Evolutionary conservation across 225 moss, liverwort and hornwort genomes (phyloP), one percentile per base, ranked within the genome.

Genomic region (Polytrichum formosum): DNA sequence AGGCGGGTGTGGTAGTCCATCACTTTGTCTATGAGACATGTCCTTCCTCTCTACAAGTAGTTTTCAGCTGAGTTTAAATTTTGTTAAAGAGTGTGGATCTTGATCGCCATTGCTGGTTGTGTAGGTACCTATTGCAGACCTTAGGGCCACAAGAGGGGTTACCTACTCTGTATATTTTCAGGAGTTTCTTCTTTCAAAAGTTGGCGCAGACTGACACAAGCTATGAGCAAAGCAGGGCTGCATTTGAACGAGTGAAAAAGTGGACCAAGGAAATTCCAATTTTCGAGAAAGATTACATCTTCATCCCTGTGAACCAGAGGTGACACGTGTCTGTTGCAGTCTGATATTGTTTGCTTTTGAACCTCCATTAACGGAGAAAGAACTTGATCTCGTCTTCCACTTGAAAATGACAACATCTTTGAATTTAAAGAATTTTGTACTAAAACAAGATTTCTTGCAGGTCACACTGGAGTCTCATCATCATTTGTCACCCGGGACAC

Each of bases 271-370:
- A 87, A 77, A 81, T 84, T 59, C 74, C 84, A 21, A 60, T 87
- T 18, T 87, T 87, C 59, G 81, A 84, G 69, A 87, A 87, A 77
- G 79, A 84, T 56, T 87, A 79, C 26, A 70, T 87, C 61, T 87
- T 87, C 67, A 84, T 87, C 64, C 87, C 87, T 67, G 79, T 87
- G 7, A 87, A 87, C 73, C 87, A 84, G 56, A 87, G 84, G 87
- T 87, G 70, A 28, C 5, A 28, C 28, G 5, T 28, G 28, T 28
- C 5, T 28, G 28, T 28, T 28, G 5, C 28, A 28, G 5, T 5
- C 28, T 0, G 28, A 28, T 28, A 5, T 28, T 28, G 28, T 28
- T 5, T 28, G 5, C 28, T 28, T 28, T 28, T 28, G 28, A 28
- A 28, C 28, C 28, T 28, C 28, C 28, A 5, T 28, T 28, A 5